Evolutionary conservation across 768 basidiomycete species (phyloP).

Genomic region (Pleurotus citrinopileatus): DNA sequence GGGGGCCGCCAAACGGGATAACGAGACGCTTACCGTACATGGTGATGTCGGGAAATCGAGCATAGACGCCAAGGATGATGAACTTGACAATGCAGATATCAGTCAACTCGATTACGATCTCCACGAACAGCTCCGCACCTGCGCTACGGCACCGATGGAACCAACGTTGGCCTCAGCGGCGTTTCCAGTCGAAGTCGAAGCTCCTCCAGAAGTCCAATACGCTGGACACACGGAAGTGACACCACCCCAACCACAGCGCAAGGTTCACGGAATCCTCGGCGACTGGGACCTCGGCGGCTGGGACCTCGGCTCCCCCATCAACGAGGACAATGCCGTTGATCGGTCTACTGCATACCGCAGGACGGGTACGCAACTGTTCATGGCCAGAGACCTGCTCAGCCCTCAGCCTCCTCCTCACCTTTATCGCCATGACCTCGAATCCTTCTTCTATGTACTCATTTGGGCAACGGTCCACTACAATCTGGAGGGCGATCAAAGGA

Average conservation of each 20-base stretch:
- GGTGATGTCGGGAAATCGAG: too few relatives aligned
- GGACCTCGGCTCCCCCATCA: conserved; percentile 20
- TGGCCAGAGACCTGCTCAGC: conserved; percentile 25
- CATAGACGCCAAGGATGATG: too few relatives aligned
- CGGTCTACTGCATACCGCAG: background rate
- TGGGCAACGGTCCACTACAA: conserved; percentile 1
- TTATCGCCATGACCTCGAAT: conserved; percentile 30
- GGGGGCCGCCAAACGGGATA: too few relatives aligned
- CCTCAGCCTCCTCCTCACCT: conserved; percentile 12
- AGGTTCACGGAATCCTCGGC: conserved; percentile 18
- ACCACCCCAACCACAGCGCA: background rate
- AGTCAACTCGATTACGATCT: too few relatives aligned
- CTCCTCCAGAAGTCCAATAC: too few relatives aligned
- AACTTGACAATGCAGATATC: too few relatives aligned
- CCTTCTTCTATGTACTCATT: conserved; percentile 26
- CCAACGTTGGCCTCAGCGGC: background rate
- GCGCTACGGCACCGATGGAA: too few relatives aligned
- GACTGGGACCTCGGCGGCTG: conserved; percentile 29
- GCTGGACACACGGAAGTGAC: background rate
- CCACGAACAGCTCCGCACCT: too few relatives aligned
- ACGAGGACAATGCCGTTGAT: conserved; percentile 5
- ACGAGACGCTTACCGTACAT: too few relatives aligned
- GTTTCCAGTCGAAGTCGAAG: background rate
- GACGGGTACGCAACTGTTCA: conserved; percentile 28
- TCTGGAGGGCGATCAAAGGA: background rate